These are phyloP conservation scores for Aspergillus hortae DNA, from an alignment of 2,329 filamentous ascomycete genomes.

Conservation along the genomic window DNA sequence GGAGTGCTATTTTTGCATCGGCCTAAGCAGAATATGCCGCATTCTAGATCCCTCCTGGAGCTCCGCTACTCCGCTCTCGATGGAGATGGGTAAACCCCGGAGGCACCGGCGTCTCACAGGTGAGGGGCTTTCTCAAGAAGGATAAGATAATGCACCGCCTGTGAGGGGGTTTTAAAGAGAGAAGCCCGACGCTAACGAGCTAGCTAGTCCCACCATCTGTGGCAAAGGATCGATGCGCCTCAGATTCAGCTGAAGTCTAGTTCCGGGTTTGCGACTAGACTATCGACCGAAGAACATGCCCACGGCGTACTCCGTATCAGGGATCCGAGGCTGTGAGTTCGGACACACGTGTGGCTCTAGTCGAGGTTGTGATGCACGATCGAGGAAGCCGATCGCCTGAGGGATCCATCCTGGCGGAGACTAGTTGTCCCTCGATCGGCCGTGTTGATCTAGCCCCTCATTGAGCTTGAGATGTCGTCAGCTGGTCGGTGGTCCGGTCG, in stretches of 20 bases:
- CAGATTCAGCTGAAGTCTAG: neutral
- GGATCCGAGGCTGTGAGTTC: too few relatives aligned
- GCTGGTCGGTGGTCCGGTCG: neutral
- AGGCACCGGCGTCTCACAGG: conserved; percentile 14
- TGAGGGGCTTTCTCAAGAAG: conserved; percentile 12
- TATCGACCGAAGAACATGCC: neutral
- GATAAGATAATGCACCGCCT: conserved; percentile 6
- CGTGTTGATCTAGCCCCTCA: neutral
- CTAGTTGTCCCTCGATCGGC: neutral
- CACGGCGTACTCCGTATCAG: too few relatives aligned
- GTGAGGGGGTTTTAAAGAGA: conserved; percentile 6
- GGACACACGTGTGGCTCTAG: neutral
- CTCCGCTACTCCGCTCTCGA: conserved; percentile 2
- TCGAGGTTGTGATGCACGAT: neutral
- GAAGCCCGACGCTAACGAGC: neutral
- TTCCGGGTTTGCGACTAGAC: neutral
- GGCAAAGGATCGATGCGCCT: neutral
- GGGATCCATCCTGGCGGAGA: neutral
- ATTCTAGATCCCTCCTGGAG: conserved; percentile 3
- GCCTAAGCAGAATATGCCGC: neutral
- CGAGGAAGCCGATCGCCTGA: neutral
- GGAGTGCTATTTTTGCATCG: neutral
- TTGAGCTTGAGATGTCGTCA: neutral
- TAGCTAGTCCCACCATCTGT: neutral
- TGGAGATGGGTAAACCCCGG: conserved; percentile 5